Evolutionary conservation across 805 yeast genomes (phyloP).

Genomic region (Grigorovia transvaalensis): DNA sequence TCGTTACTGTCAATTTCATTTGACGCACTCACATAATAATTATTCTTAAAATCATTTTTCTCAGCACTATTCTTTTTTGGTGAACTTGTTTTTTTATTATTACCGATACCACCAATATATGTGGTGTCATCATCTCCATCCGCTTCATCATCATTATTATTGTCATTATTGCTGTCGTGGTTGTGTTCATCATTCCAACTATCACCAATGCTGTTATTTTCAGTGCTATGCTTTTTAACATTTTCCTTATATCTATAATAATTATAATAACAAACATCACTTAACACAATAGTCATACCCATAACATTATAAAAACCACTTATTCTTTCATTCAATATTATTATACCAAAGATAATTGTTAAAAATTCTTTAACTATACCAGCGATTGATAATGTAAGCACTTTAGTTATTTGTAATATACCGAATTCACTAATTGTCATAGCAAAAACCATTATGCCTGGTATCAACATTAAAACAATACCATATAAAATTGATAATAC

Average conservation of each 20-base stretch:
- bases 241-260: constrained; percentile 39
- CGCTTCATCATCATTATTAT: not conserved
- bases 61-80: not conserved
- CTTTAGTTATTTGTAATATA: constrained; percentile 69
- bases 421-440: constrained; percentile 86
- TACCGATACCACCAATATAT: not conserved
- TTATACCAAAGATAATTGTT: constrained; percentile 58
- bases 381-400: constrained; percentile 77
- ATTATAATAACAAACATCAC: constrained; percentile 79
- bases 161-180: not conserved
- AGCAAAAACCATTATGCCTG: constrained; percentile 79
- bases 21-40: not conserved
- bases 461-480: constrained; percentile 51
- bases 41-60: not conserved
- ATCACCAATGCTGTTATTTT: not conserved
- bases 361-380: constrained; percentile 89
- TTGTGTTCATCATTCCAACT: not conserved
- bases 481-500: constrained; percentile 38
- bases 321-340: constrained; percentile 66
- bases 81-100: too few species aligned
- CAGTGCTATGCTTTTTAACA: not conserved
- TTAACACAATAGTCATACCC: constrained; percentile 66
- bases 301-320: constrained; percentile 49
- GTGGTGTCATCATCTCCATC: not conserved
- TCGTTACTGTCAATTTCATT: too few species aligned